These are phyloP conservation scores for Penicillium griseofulvum DNA, from an alignment of 2,329 filamentous ascomycete species.

Conservation along the genomic window DNA sequence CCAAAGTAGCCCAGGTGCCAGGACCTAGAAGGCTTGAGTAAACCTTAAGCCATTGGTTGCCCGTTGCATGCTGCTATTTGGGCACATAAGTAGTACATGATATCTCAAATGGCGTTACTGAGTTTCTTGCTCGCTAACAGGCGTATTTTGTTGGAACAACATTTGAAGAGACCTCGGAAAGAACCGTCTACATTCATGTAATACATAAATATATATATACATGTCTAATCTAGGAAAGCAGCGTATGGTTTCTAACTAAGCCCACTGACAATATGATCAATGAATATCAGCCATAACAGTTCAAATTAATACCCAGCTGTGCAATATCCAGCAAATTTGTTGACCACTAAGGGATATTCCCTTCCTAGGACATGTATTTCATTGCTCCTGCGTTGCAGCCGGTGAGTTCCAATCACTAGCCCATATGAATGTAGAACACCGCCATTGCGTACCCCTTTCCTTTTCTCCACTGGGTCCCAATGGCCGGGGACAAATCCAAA, in stretches of 20 bases:
- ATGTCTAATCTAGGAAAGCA: background rate
- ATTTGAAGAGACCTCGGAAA: background rate
- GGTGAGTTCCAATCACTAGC: constrained; percentile 58
- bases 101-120: background rate
- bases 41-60: background rate
- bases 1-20: background rate
- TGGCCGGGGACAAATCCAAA: constrained; percentile 71
- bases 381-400: background rate
- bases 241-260: background rate
- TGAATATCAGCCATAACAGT: background rate
- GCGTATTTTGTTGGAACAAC: background rate
- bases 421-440: constrained; percentile 81
- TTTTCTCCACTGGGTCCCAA: constrained; percentile 82
- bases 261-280: background rate
- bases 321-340: background rate
- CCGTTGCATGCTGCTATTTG: background rate
- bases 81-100: too few species aligned
- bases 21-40: background rate
- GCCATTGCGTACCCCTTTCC: constrained; percentile 80
- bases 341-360: background rate
- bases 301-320: background rate
- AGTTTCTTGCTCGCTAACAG: background rate
- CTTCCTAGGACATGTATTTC: background rate
- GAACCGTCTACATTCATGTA: background rate
- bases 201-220: too few species aligned